These are phyloP conservation scores for Aspergillus thermomutatus DNA, from an alignment of 2,329 filamentous ascomycete species.

Conservation along the genomic window DNA sequence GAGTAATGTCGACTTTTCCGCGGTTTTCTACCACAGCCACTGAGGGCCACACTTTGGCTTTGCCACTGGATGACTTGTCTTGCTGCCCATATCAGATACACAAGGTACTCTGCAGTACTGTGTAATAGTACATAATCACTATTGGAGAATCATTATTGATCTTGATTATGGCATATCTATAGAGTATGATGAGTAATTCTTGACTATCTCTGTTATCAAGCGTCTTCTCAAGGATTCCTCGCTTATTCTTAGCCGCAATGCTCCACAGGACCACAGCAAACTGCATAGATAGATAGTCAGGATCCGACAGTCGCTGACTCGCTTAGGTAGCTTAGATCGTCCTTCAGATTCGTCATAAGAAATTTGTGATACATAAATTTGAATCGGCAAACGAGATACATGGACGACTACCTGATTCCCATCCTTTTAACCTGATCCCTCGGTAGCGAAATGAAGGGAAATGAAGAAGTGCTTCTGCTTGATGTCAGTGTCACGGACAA, in stretches of 20 bases:
- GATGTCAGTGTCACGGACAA: neutral
- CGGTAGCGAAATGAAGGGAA: neutral
- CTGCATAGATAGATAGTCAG: too few relatives aligned
- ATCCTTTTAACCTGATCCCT: neutral
- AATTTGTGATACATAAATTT: neutral
- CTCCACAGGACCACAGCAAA: neutral
- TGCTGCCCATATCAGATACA: too few relatives aligned
- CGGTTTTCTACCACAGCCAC: slow-evolving; percentile 15
- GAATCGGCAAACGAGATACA: neutral
- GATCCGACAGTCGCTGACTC: neutral
- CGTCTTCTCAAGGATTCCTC: neutral
- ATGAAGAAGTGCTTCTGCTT: neutral
- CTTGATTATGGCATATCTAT: too few relatives aligned
- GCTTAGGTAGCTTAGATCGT: neutral
- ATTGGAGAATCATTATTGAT: too few relatives aligned
- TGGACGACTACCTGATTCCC: neutral
- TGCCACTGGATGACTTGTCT: slow-evolving; percentile 11
- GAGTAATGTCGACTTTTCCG: slow-evolving; percentile 13
- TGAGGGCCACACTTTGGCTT: slow-evolving; percentile 11
- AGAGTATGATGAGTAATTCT: too few relatives aligned
- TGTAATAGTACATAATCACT: too few relatives aligned
- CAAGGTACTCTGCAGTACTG: too few relatives aligned
- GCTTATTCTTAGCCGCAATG: neutral
- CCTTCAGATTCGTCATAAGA: neutral
- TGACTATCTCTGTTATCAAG: neutral